Base-by-base conservation (phyloP, 2,329 filamentous ascomycete genomes). In the Macroventuria anomochaeta region DNA sequence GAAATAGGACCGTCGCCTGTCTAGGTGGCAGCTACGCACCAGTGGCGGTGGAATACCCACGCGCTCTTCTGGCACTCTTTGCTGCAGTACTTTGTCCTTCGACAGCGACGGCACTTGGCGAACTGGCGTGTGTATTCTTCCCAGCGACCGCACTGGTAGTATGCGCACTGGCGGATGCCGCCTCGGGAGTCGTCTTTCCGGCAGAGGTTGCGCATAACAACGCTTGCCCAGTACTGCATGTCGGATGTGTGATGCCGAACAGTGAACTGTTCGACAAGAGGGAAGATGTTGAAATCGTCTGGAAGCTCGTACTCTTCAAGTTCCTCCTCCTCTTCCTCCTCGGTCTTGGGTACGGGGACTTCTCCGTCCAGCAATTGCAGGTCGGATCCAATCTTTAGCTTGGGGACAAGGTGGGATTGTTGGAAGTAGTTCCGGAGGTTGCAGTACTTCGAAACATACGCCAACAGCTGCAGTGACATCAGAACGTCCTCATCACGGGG, bases 211-310 rank as follows among this genome's bases (percentile, higher is more conserved):
- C 95, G 86, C 95, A 99, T 99, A 38, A 99, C 95, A 13, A 99
- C 95, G 58, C 93, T 95, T 15, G 95, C 95, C 95, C 95, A 99
- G 79, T 99, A 99, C 75, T 97, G 93, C 95, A 99, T 99, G 72
- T 97, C 93, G 55, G 91, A 90, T 61, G 90, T 92, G 76, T 97
- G 91, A 71, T 97, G 92, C 61, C 95, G 87, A 25, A 97, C 91
- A 4, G 95, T 99, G 73, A 97, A 99, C 75, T 97, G 97, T 76
- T 99, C 95, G 40, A 99, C 95, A 29, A 99, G 81, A 2, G 95
- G 95, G 77, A 99, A 99, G 62, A 99, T 96, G 76, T 99, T 99
- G 77, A 96, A 93, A 74, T 97, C 91, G 70, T 97, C 93, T 12
- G 93, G 90, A 7, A 96, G 83, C 21, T 96, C 79, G 71, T 96